These are phyloP conservation scores for Bipolaris gigantea DNA, from an alignment of 2,329 filamentous ascomycete species.

Conservation along the genomic window DNA sequence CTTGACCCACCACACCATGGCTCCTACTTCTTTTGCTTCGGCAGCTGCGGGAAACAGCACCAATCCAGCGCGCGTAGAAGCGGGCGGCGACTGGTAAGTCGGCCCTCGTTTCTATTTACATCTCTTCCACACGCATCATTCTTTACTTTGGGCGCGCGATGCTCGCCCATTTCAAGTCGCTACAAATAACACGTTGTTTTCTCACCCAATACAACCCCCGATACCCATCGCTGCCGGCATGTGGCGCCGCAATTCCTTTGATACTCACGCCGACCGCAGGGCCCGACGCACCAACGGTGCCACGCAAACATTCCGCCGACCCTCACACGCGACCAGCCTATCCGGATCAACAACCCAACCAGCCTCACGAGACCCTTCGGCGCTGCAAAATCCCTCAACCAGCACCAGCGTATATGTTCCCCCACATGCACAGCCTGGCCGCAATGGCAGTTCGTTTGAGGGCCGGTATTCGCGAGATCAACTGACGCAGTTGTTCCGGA, in stretches of 20 bases:
- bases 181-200: conserved; percentile 13
- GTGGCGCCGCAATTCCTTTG: not conserved
- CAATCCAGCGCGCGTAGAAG: conserved; percentile 48
- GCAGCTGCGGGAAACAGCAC: conserved; percentile 52
- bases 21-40: conserved; percentile 55
- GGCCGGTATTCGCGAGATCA: conserved; percentile 77
- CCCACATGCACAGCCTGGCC: conserved; percentile 61
- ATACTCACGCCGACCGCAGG: conserved; percentile 47
- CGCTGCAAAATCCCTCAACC: conserved; percentile 35
- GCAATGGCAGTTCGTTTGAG: conserved; percentile 59
- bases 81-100: conserved; percentile 52
- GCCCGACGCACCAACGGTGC: conserved; percentile 66
- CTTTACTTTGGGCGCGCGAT: not conserved
- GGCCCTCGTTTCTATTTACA: not conserved
- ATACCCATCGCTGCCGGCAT: conserved; percentile 14
- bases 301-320: conserved; percentile 67
- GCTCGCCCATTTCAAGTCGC: conserved; percentile 17
- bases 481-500: conserved; percentile 72
- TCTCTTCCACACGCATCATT: conserved; percentile 1
- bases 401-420: conserved; percentile 60
- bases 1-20: conserved; percentile 41
- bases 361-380: conserved; percentile 34
- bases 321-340: conserved; percentile 61
- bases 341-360: conserved; percentile 46
- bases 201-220: no score